A percentile compares a stretch with the other conserved stretches of the same genome.
Conservation (phyloP, 2,329 filamentous ascomycete species). For the Penicillium psychrosexuale region DNA sequence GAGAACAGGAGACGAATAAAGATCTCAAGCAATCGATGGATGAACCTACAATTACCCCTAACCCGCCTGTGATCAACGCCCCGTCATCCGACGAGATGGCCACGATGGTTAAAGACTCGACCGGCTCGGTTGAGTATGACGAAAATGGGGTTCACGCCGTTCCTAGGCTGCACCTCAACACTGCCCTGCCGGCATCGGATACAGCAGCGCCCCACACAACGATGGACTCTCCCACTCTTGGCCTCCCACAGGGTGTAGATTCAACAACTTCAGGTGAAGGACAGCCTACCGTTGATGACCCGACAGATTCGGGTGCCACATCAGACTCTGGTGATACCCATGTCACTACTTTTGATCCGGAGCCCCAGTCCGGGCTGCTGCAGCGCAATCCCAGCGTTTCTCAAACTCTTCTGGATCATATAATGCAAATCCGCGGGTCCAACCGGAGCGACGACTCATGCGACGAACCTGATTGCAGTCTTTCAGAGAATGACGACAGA, state of each 20-base stretch:
- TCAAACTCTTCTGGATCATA: conserved; percentile 48
- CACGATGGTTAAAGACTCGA: conserved; percentile 23
- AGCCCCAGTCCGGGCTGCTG: conserved; percentile 61
- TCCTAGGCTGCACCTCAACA: conserved; percentile 31
- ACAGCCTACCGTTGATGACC: conserved; percentile 3
- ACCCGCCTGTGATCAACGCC: conserved; percentile 2
- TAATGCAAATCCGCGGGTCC: conserved; percentile 49
- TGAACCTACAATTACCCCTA: conserved; percentile 9
- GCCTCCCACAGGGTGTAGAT: conserved; percentile 23
- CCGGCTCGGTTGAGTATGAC: conserved; percentile 10
- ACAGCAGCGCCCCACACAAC: conserved; percentile 23
- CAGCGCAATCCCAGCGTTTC: conserved; percentile 30
- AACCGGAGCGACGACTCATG: conserved; percentile 43
- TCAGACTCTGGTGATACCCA: conserved; percentile 62
- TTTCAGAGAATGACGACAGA: conserved; percentile 50
- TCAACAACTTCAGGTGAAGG: conserved; percentile 4
- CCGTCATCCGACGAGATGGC: conserved; percentile 21
- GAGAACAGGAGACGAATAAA: conserved; percentile 48
- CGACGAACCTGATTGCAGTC: conserved; percentile 37
- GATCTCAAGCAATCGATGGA: conserved; percentile 23
- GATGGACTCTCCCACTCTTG: conserved; percentile 46
- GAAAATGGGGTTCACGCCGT: conserved; percentile 10
- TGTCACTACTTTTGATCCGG: conserved; percentile 61
- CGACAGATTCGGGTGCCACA: conserved; percentile 51
- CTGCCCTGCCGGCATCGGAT: conserved; percentile 15